Conservation (phyloP, 2,329 filamentous ascomycete genomes). For the Penicillium sp. region DNA sequence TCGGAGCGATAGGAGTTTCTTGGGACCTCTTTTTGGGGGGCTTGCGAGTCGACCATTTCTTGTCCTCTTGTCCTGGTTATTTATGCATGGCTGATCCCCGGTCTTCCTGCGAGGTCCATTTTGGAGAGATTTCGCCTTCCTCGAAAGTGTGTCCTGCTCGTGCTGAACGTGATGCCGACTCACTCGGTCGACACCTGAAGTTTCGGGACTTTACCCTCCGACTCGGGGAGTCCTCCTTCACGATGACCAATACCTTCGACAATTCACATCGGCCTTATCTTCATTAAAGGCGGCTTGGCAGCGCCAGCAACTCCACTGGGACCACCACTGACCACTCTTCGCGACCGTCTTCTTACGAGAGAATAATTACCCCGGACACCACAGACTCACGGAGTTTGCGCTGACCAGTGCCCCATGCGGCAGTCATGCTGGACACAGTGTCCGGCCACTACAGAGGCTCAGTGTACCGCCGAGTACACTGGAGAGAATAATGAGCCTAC, state of each 20-base stretch:
- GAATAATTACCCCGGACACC: constrained; percentile 21
- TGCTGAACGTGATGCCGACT: not conserved
- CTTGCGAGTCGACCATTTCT: not conserved
- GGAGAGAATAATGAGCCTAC: no score
- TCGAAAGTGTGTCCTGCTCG: not conserved
- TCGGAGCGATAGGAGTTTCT: constrained; percentile 15
- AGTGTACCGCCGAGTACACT: no score
- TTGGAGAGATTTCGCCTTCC: not conserved
- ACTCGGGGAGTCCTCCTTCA: not conserved
- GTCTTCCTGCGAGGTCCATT: not conserved
- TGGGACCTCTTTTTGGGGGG: not conserved
- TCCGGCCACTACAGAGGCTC: no score
- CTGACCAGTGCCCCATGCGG: no score
- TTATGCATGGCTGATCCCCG: constrained; percentile 4
- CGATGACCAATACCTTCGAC: constrained; percentile 17
- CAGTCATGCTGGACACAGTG: no score
- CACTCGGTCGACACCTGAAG: not conserved
- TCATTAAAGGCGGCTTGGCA: constrained; percentile 12
- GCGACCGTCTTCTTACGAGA: constrained; percentile 17
- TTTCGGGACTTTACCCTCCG: not conserved
- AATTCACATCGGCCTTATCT: constrained; percentile 11
- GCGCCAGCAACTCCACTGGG: constrained; percentile 16
- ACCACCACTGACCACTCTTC: constrained; percentile 2
- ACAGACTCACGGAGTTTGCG: not conserved
- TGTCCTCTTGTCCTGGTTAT: constrained; percentile 1